Base-by-base conservation (phyloP, 352 stramenopile genomes). In the Phytophthora citricola region DNA sequence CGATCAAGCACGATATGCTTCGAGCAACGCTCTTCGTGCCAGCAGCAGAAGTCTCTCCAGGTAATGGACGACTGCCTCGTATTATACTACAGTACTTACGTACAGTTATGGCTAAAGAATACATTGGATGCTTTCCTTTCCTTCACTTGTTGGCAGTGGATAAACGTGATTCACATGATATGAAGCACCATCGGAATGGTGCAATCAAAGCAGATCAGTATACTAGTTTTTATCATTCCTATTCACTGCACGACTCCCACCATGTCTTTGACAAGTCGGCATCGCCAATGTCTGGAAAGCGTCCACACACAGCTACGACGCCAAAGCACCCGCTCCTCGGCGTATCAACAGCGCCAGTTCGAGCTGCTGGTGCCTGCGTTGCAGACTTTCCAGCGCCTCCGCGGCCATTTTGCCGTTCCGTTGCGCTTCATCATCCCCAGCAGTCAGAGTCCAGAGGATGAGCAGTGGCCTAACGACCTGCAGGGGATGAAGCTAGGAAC, bases 401-500 rank as follows among this genome's bases (percentile, higher is more conserved):
- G 75, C 22, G 71, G 71, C 5, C 74, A 82, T 31, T 65, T 32
- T 44, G 67, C 71, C 15, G 68, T 82, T 20, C 74, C 74, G 3
- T n/a, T 78, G 32, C 74, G 74, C 34, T 82, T 73, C 41, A 73
- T 60, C 9, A 38, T 78, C n/a, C 74, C 73, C 3, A 58, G 17
- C 12, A 27, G 5, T 20, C 22, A 38, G 20, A 32, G 15, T 31
- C 1, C 15, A 41, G 31, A 50, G 15, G 47, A 27, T 15, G 5
- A 50, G 0, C 31, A 50, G 5, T 82, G 74, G 74, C 55, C 67
- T 0, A 9, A 65, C 26, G 71, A 77, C 26, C 36, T 79, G 10
- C 63, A 63, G 6, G 71, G 71, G 24, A 75, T 82, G 63, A 82
- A 82, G 38, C 55, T 82, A 7, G 74, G 74, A 45, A 82, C 74